Evolutionary conservation across 257 asterid species (phyloP).

Genomic region (Ocimum tenuiflorum): DNA sequence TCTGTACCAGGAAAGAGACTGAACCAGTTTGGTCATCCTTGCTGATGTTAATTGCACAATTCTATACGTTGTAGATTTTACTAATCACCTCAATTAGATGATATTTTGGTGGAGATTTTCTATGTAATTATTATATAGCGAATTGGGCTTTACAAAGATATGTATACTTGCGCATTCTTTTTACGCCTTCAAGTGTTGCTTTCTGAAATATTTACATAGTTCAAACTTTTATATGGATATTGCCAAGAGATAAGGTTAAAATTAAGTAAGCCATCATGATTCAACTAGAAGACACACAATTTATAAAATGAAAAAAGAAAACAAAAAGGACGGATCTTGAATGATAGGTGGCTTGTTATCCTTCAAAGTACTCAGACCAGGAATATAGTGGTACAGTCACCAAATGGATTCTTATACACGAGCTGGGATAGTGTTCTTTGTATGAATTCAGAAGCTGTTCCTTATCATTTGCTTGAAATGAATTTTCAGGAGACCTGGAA

Average conservation of each 20-base stretch:
- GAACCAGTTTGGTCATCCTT: neutral
- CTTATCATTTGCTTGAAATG: constrained; percentile 7
- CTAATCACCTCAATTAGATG: neutral
- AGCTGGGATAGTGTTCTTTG: neutral
- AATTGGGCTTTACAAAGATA: neutral
- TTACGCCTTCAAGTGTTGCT: neutral
- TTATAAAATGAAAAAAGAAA: neutral
- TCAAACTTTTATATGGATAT: neutral
- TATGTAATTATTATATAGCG: neutral
- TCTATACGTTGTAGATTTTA: neutral
- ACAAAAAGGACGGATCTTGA: neutral
- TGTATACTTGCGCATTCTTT: neutral
- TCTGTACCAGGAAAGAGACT: neutral
- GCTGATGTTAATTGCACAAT: neutral
- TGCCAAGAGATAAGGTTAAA: neutral
- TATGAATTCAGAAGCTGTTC: constrained; percentile 4
- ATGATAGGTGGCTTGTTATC: neutral
- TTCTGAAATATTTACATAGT: neutral
- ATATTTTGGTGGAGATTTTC: neutral
- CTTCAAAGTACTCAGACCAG: neutral
- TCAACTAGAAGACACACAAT: neutral
- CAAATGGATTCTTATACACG: constrained; percentile 2
- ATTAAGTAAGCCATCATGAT: neutral
- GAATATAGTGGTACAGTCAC: neutral
- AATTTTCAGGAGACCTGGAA: constrained; percentile 63